Evolutionary conservation across 345 rosid genomes (phyloP).

Genomic region (Eucalyptus brandiana): DNA sequence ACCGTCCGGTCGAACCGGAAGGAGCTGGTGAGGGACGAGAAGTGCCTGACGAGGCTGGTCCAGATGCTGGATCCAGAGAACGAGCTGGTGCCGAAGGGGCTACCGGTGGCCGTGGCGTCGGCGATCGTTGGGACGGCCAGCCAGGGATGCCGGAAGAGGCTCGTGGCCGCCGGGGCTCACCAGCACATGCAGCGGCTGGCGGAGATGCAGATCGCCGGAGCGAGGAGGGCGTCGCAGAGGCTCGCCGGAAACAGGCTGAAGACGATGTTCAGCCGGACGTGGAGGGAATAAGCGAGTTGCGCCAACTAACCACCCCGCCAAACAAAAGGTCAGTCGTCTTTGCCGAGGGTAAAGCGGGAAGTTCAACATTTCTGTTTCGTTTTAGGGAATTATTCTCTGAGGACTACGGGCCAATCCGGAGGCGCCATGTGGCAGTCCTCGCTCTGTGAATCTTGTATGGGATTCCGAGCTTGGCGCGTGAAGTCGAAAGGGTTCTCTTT

Average conservation of each 20-base stretch:
- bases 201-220: constrained; percentile 62
- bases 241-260: constrained; percentile 49
- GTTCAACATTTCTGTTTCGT: background rate
- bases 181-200: constrained; percentile 38
- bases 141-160: constrained; percentile 31
- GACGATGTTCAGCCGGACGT: constrained; percentile 46
- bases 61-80: constrained; percentile 63
- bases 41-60: constrained; percentile 51
- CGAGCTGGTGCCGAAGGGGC: constrained; percentile 39
- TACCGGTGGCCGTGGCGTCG: constrained; percentile 45
- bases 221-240: constrained; percentile 50
- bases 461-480: constrained; percentile 1
- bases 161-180: constrained; percentile 46
- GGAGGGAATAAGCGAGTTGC: constrained; percentile 42
- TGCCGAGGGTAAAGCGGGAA: constrained; percentile 3
- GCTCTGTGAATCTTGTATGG: background rate
- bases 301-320: background rate
- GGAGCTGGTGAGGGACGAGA: constrained; percentile 58
- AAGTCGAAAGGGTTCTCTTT: background rate
- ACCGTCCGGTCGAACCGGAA: constrained; percentile 50
- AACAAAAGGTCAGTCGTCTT: constrained; percentile 11
- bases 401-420: background rate
- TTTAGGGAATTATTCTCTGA: background rate
- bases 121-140: constrained; percentile 38
- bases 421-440: background rate